These are phyloP conservation scores for Huntiella moniliformis DNA, from an alignment of 2,329 filamentous ascomycete species.

Conservation along the genomic window DNA sequence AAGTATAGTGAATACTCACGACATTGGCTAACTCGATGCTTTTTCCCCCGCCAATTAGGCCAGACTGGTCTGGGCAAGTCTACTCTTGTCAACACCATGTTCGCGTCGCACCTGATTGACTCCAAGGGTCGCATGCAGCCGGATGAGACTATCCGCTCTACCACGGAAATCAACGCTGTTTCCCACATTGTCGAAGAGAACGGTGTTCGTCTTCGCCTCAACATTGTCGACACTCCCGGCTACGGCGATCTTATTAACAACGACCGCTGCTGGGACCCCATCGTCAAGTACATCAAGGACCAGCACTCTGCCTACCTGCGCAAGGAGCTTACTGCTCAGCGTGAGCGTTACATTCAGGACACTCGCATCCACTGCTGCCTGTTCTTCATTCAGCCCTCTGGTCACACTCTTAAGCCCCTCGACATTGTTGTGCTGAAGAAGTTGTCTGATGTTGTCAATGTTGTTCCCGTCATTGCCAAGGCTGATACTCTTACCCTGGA, in stretches of 20 bases:
- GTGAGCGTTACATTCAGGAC: constrained; percentile 97
- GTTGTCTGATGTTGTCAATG: constrained; percentile 96
- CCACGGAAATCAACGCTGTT: constrained; percentile 93
- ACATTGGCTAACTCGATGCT: neutral
- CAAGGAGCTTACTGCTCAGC: constrained; percentile 97
- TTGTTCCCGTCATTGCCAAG: constrained; percentile 97
- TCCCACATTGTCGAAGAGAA: constrained; percentile 99
- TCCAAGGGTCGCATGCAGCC: constrained; percentile 89
- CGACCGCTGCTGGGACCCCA: constrained; percentile 99
- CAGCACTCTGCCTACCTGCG: constrained; percentile 98
- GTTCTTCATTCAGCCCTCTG: constrained; percentile 98
- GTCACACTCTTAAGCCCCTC: constrained; percentile 95
- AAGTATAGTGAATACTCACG: neutral
- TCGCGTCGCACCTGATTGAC: constrained; percentile 97
- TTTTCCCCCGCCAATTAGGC: constrained; percentile 32
- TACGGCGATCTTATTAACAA: constrained; percentile 99
- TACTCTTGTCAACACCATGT: constrained; percentile 99
- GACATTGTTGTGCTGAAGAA: constrained; percentile 99
- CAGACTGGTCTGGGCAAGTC: constrained; percentile 98
- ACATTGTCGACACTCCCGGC: constrained; percentile 97
- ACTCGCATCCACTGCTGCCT: constrained; percentile 98
- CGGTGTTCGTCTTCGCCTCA: constrained; percentile 86
- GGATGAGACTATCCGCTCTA: constrained; percentile 82
- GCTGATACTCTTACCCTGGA: constrained; percentile 89
- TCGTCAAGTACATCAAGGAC: constrained; percentile 99